A percentile compares a stretch with the other conserved stretches of the same genome.
Evolutionary conservation across 805 yeast species (phyloP).

Genomic region (Yarrowia sp.): DNA sequence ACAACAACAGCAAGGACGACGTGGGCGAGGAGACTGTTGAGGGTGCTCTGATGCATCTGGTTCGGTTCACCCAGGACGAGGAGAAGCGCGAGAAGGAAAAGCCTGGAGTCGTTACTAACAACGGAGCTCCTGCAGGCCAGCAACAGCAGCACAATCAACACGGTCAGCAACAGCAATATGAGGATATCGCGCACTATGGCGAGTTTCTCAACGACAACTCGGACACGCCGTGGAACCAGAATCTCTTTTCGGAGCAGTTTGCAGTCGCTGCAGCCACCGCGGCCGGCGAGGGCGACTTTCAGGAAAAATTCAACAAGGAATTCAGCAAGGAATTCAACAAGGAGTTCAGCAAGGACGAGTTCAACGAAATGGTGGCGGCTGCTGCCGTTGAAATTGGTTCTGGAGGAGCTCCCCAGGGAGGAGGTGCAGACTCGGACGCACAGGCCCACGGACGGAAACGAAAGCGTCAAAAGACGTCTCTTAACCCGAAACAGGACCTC

Average conservation of each 20-base stretch:
- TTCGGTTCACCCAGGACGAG: constrained; percentile 24
- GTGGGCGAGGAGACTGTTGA: constrained; percentile 31
- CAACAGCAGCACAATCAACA: not conserved
- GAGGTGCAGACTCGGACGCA: not conserved
- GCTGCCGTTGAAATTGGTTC: constrained; percentile 20
- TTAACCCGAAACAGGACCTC: constrained; percentile 15
- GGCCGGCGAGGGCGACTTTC: constrained; percentile 19
- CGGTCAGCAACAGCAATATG: not conserved
- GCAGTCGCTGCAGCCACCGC: constrained; percentile 25
- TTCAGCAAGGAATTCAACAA: not conserved
- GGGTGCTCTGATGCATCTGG: constrained; percentile 25
- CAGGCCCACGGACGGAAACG: constrained; percentile 12
- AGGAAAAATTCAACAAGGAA: constrained; percentile 10
- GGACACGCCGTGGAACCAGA: constrained; percentile 22
- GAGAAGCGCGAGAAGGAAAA: constrained; percentile 25
- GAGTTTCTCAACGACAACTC: constrained; percentile 47
- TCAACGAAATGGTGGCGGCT: constrained; percentile 23
- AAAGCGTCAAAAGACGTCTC: constrained; percentile 14
- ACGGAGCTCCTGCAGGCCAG: not conserved
- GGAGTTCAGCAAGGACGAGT: constrained; percentile 1
- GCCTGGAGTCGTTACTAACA: not conserved
- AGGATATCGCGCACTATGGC: constrained; percentile 29
- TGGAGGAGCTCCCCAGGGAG: not conserved
- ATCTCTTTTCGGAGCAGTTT: constrained; percentile 19
- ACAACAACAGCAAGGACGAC: constrained; percentile 29